Conservation (phyloP, 495 filamentous ascomycete genomes). For the Xylaria cubensis region DNA sequence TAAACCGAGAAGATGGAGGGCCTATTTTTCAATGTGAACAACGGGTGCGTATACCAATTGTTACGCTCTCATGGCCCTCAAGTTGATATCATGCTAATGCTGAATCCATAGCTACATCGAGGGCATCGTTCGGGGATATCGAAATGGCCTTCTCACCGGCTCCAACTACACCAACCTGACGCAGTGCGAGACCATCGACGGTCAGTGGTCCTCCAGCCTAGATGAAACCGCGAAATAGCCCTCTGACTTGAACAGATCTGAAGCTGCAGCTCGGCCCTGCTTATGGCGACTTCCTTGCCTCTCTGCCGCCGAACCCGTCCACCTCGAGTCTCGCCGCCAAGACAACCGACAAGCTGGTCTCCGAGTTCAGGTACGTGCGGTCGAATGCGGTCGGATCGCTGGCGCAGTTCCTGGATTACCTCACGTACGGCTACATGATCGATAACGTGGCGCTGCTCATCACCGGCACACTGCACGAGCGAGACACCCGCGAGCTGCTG, state of each 20-base stretch:
- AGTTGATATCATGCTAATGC: conserved; percentile 39
- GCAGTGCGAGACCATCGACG: conserved; percentile 98
- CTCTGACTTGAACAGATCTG: conserved; percentile 69
- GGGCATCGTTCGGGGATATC: conserved; percentile 95
- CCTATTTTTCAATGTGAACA: conserved; percentile 93
- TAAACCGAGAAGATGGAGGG: conserved; percentile 76
- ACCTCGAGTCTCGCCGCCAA: conserved; percentile 93
- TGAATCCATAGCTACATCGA: conserved; percentile 77
- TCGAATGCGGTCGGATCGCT: conserved; percentile 90
- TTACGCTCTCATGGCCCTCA: not conserved
- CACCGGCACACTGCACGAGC: conserved; percentile 95
- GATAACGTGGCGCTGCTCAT: conserved; percentile 99
- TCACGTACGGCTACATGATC: conserved; percentile 99
- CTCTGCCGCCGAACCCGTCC: conserved; percentile 94
- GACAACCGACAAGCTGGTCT: conserved; percentile 96
- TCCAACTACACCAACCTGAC: conserved; percentile 95
- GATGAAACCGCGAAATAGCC: not conserved
- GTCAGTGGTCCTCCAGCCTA: conserved; percentile 54
- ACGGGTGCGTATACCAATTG: conserved; percentile 66
- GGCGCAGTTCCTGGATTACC: conserved; percentile 92
- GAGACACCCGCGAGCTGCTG: conserved; percentile 93
- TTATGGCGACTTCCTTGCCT: conserved; percentile 95
- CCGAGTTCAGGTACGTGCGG: conserved; percentile 95
- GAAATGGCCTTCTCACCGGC: conserved; percentile 88
- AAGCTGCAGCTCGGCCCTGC: conserved; percentile 95